These are phyloP conservation scores for Mortierella sp. DNA, from an alignment of 371 early-diverging fungal genomes.

Conservation along the genomic window DNA sequence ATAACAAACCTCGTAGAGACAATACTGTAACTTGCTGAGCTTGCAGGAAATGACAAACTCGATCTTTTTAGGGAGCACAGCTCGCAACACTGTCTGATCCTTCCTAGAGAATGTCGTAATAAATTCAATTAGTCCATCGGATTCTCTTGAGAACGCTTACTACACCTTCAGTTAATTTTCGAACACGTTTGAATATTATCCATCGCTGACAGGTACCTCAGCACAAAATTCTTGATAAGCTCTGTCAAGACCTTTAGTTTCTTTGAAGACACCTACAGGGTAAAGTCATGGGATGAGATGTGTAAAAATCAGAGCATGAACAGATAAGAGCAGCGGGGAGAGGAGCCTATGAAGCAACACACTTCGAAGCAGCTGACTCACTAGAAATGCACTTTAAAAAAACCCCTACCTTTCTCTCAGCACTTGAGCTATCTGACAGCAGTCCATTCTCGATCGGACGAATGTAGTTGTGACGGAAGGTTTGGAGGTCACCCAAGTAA, in stretches of 20 bases:
- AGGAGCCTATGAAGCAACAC: no score
- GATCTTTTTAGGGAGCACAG: slow-evolving; percentile 71
- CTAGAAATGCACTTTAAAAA: no score
- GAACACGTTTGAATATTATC: no score
- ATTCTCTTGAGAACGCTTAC: no score
- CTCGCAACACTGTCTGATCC: slow-evolving; percentile 59
- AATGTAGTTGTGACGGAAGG: slow-evolving; percentile 69
- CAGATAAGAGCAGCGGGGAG: no score
- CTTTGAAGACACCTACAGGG: slow-evolving; percentile 39
- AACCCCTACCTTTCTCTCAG: slow-evolving; percentile 50
- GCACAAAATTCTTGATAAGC: slow-evolving; percentile 64
- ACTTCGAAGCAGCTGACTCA: no score
- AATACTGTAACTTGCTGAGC: slow-evolving; percentile 63
- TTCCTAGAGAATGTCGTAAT: slow-evolving; percentile 41
- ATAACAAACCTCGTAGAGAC: slow-evolving; percentile 57
- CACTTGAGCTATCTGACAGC: slow-evolving; percentile 65
- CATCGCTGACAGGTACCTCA: slow-evolving; percentile 22
- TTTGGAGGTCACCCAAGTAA: slow-evolving; percentile 62
- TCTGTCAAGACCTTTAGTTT: slow-evolving; percentile 60
- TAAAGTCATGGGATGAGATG: no score
- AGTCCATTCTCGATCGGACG: slow-evolving; percentile 75
- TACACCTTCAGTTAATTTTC: no score
- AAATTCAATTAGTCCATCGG: no score
- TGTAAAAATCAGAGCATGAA: neutral
- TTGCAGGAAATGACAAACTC: slow-evolving; percentile 78